These are phyloP conservation scores for Circinella minor DNA, from an alignment of 371 early-diverging fungal genomes.

Conservation along the genomic window DNA sequence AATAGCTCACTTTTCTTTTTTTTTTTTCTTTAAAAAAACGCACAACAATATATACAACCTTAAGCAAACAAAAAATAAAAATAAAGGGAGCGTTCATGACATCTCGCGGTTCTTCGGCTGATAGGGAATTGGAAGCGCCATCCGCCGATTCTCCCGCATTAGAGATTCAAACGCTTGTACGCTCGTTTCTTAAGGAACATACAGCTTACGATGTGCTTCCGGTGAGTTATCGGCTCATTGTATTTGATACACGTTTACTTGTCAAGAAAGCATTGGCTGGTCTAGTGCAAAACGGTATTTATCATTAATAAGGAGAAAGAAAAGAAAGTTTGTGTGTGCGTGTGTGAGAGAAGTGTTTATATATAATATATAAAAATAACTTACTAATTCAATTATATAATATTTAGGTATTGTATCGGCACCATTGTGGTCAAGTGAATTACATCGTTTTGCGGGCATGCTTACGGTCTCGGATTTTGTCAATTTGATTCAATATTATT, in stretches of 20 bases:
- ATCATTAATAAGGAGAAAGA: no score
- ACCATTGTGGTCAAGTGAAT: slow-evolving; percentile 86
- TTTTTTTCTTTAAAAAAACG: no score
- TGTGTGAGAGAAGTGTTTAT: no score
- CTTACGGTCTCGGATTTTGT: slow-evolving; percentile 93
- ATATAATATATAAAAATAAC: no score
- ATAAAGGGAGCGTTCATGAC: slow-evolving; percentile 9
- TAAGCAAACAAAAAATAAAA: not conserved
- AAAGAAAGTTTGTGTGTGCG: no score
- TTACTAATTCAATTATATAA: not conserved
- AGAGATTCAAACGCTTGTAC: slow-evolving; percentile 55
- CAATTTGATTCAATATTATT: slow-evolving; percentile 90
- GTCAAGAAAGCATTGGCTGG: slow-evolving; percentile 93
- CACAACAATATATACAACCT: no score
- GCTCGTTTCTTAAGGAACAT: slow-evolving; percentile 77
- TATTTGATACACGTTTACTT: slow-evolving; percentile 87
- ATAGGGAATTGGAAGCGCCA: slow-evolving; percentile 9
- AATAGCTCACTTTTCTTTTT: no score
- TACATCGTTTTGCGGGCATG: slow-evolving; percentile 88
- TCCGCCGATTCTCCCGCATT: slow-evolving; percentile 15
- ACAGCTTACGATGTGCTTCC: slow-evolving; percentile 90
- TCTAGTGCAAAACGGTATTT: slow-evolving; percentile 88
- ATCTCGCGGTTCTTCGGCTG: slow-evolving; percentile 11
- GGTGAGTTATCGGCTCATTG: slow-evolving; percentile 87
- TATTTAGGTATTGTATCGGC: slow-evolving; percentile 89